phyloP scores from a whole-genome alignment of 345 rosid species.

The Lepidium aucheri region DNA sequence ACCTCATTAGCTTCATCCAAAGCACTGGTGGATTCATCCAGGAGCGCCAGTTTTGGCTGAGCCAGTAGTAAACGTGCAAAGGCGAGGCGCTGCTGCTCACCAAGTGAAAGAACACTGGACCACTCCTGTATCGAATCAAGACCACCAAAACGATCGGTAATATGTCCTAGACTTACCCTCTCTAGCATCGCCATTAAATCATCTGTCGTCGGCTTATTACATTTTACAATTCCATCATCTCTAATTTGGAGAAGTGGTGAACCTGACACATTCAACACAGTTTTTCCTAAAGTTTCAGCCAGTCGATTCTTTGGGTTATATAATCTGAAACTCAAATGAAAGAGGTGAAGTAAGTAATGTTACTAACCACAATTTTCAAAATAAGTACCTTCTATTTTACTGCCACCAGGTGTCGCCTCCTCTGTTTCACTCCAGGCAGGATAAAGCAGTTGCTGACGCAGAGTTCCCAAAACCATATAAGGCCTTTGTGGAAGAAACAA shows the following conservation, averaged over 20 bases:
- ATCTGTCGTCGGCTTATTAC: constrained; percentile 50
- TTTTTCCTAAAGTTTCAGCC: neutral
- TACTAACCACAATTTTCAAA: neutral
- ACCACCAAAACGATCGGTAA: constrained; percentile 59
- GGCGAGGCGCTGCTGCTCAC: constrained; percentile 95
- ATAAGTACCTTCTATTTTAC: constrained; percentile 11
- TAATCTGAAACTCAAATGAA: constrained; percentile 2
- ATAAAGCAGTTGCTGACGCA: constrained; percentile 92
- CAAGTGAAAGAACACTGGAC: constrained; percentile 96
- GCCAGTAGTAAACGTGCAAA: constrained; percentile 79
- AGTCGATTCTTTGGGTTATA: neutral
- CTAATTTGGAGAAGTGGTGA: constrained; percentile 38
- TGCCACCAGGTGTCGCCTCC: constrained; percentile 16
- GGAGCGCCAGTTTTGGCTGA: constrained; percentile 68
- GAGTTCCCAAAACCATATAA: constrained; percentile 92
- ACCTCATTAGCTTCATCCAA: constrained; percentile 93
- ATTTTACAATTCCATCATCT: constrained; percentile 23
- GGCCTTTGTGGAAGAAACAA: constrained; percentile 97
- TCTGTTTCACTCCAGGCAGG: constrained; percentile 52
- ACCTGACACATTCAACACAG: constrained; percentile 27
- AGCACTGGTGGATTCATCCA: constrained; percentile 95
- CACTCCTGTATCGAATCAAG: constrained; percentile 69
- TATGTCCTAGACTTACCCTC: constrained; percentile 64
- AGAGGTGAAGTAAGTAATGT: neutral
- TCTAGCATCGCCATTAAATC: constrained; percentile 56